A percentile compares a stretch with the other conserved stretches of the same genome.
Conservation (phyloP, 306 rosid species). For the Carpinus viminea region DNA sequence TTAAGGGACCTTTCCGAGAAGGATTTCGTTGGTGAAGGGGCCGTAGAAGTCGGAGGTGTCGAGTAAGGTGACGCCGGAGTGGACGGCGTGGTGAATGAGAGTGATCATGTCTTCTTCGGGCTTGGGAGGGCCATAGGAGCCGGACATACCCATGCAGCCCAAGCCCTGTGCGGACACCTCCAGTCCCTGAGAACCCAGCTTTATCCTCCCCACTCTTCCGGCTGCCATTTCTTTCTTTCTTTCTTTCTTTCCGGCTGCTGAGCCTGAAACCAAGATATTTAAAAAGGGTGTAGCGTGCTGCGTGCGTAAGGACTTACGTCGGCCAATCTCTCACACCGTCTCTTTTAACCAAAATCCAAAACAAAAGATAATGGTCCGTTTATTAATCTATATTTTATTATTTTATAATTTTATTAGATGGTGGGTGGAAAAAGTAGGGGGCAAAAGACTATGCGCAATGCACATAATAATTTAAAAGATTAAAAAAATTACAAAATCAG, state of each 20-base stretch:
- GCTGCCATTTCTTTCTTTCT: conserved; percentile 12
- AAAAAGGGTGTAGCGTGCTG: too few species aligned
- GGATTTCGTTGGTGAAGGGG: conserved; percentile 51
- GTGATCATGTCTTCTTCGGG: conserved; percentile 29
- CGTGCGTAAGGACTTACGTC: too few species aligned
- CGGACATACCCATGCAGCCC: conserved; percentile 73
- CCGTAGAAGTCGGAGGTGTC: conserved; percentile 66
- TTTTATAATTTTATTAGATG: too few species aligned
- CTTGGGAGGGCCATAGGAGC: neutral
- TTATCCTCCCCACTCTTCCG: conserved; percentile 27
- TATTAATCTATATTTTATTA: too few species aligned
- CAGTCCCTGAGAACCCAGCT: conserved; percentile 41
- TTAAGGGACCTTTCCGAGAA: conserved; percentile 38
- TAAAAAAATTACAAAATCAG: too few species aligned
- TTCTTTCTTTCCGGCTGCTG: neutral
- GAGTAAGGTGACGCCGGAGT: conserved; percentile 59
- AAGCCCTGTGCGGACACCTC: conserved; percentile 52
- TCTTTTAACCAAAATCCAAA: too few species aligned
- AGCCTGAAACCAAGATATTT: too few species aligned
- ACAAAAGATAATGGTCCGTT: too few species aligned
- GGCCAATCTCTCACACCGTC: too few species aligned
- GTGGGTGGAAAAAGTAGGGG: too few species aligned
- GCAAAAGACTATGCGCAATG: too few species aligned
- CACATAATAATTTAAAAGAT: too few species aligned
- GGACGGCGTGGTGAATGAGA: conserved; percentile 60